Evolutionary conservation across 164 flowering plant genomes (phyloP), one percentile per base, ranked within the genome.

Genomic region (Berberis vulgaris): DNA sequence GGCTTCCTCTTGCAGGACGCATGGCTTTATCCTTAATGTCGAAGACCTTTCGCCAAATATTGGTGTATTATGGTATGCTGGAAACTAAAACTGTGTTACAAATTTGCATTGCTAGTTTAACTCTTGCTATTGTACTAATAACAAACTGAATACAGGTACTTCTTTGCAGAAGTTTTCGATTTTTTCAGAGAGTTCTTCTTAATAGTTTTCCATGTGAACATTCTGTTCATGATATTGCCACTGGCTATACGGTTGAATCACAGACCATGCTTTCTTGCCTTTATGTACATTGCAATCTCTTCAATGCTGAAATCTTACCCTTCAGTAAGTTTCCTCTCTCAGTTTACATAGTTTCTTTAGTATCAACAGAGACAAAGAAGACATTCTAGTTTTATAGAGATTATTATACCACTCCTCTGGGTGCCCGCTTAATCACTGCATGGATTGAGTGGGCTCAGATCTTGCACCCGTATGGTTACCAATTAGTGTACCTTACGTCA

Each of bases 231-330:
- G 99, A 70, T 91, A 73, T 64, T 87, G 65, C 99, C 97, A 49
- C 65, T 95, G 70, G 97, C 96, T 63, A 82, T 91, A 68, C 81
- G 97, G 64, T 81, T 91, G 65, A 83, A 84, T 43, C 96, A 91
- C 68, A 91, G 97, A 63, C 99, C 99, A 10, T 82, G 83, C 72
- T 95, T 89, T 77, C 75, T 95, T 75, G 99, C 93, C 69, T 86
- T 91, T 76, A 84, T 80, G 41, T 89, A 86, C 74, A 70, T 91
- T 63, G 79, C 93, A 54, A 85, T 87, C 79, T 83, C 83, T 47
- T 85, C 97, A 50, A 85, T 95, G 83, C 90, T 95, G 44, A 95
- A 95, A 79, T 86, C 99, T 63, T 91, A 95, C 73, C 97, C 99
- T 71, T 95, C 97, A 2, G 96, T 90, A 80, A 78, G 97, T 60